Evolutionary conservation across 225 moss, liverwort and hornwort species (phyloP), one percentile per base, ranked within the genome.

Genomic region (Bryoerythrophyllum caledonicum): DNA sequence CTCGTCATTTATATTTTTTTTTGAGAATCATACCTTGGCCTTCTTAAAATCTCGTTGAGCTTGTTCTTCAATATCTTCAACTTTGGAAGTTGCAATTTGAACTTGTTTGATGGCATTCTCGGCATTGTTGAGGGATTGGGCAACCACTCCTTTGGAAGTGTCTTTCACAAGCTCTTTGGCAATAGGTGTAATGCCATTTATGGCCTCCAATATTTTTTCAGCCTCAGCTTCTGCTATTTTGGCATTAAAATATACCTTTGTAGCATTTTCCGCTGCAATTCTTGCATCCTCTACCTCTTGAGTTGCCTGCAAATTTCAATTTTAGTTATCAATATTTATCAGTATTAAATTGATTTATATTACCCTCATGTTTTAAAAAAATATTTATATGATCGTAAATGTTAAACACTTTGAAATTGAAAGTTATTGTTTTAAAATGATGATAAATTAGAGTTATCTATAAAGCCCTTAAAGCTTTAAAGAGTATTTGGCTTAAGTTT

Each of bases 131-230:
- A 91, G 75, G 12, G 41, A 81, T 68, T 80, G 71, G 1, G 63
- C 62, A 44, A 94, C 38, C 1, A 84, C 41, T 30, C 9, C 64
- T 7, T 10, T 2, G 3, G 89, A 88, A 44, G 76, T 85, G 1
- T 81, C 73, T 76, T 81, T 84, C 1, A 91, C 78, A 0, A 91
- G 86, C 20, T 91, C 80, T 74, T 96, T 94, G 8, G 92, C 89
- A 8, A 75, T 4, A 0, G 77, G 62, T 6, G 32, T 41, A 1
- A 81, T 81, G 20, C 76, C 74, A 2, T 0, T 28, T 11, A 94
- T 81, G 8, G 80, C 59, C 44, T 92, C 76, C 6, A 96, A 30
- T 25, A 67, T 35, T 19, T 64, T 64, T 53, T 87, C 43, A 10
- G 85, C 88, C 54, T 94, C 88, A 21, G 17, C 27, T 59, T 91